These are phyloP conservation scores for Beta vulgaris DNA, from an alignment of 148 eudicot species.

Conservation along the genomic window DNA sequence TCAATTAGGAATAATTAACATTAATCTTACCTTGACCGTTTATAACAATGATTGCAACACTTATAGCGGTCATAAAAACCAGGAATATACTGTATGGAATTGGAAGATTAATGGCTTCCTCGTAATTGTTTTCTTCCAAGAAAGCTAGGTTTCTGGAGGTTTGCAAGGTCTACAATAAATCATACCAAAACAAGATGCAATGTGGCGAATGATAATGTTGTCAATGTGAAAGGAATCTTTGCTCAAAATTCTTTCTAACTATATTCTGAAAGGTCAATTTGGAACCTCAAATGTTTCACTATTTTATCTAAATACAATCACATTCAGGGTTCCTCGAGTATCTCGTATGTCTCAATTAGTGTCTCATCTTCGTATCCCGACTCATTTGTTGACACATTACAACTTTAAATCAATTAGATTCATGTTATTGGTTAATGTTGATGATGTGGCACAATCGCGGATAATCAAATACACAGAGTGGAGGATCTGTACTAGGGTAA, in stretches of 20 bases:
- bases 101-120: neutral
- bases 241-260: neutral
- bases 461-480: too few relatives aligned
- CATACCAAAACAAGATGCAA: constrained; percentile 6
- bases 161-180: neutral
- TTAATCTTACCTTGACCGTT: neutral
- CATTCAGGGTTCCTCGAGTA: neutral
- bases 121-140: neutral
- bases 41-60: too few relatives aligned
- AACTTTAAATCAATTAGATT: neutral
- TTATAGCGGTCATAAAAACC: too few relatives aligned
- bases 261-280: neutral
- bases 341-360: neutral
- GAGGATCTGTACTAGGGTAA: too few relatives aligned
- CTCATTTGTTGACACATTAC: neutral
- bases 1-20: too few relatives aligned
- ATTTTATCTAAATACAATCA: too few relatives aligned
- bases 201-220: constrained; percentile 32
- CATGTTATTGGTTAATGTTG: too few relatives aligned
- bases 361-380: neutral
- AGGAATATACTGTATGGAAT: too few relatives aligned
- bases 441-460: too few relatives aligned
- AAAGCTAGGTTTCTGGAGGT: constrained; percentile 1
- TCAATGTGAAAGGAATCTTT: constrained; percentile 34
- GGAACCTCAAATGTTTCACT: neutral